These are phyloP conservation scores for Fistulinella cinereoalba DNA, from an alignment of 1,284 basidiomycete species.

Conservation along the genomic window DNA sequence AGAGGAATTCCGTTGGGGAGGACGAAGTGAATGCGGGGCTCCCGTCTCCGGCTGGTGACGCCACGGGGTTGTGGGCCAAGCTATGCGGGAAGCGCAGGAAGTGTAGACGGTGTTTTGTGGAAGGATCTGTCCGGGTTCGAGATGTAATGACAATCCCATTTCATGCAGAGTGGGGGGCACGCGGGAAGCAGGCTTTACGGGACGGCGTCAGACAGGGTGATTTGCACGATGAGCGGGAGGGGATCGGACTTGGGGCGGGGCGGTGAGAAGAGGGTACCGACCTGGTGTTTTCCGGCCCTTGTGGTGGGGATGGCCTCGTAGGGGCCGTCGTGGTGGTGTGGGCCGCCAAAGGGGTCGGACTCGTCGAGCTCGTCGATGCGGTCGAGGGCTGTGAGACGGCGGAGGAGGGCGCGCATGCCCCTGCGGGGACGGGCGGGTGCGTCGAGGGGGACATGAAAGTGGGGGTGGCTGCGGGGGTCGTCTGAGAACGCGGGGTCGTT, in stretches of 20 bases:
- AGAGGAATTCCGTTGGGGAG: background rate
- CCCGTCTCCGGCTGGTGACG: background rate
- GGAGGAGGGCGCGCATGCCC: slow-evolving; percentile 29
- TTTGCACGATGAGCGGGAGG: background rate
- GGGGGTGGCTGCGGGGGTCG: slow-evolving; percentile 49
- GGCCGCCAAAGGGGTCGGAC: slow-evolving; percentile 58
- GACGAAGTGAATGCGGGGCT: no score
- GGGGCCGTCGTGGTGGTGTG: slow-evolving; percentile 63
- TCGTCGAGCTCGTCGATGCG: slow-evolving; percentile 74
- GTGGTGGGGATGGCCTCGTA: slow-evolving; percentile 54
- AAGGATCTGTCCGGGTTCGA: slow-evolving; percentile 54
- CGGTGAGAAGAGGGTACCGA: slow-evolving; percentile 3
- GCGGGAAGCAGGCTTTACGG: slow-evolving; percentile 9
- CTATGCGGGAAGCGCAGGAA: slow-evolving; percentile 3
- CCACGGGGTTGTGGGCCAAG: slow-evolving; percentile 1
- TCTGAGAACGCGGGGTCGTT: slow-evolving; percentile 57
- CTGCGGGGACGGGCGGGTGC: slow-evolving; percentile 7
- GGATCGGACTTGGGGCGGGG: slow-evolving; percentile 11
- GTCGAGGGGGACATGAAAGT: slow-evolving; percentile 19
- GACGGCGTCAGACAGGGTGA: slow-evolving; percentile 11
- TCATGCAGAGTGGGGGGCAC: slow-evolving; percentile 1
- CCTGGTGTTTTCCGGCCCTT: slow-evolving; percentile 17
- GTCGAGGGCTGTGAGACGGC: slow-evolving; percentile 45
- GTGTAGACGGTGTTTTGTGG: slow-evolving; percentile 29
- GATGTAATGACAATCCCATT: slow-evolving; percentile 39